Base-by-base conservation (phyloP, 2,329 filamentous ascomycete genomes). In the Hysterium pulicare region DNA sequence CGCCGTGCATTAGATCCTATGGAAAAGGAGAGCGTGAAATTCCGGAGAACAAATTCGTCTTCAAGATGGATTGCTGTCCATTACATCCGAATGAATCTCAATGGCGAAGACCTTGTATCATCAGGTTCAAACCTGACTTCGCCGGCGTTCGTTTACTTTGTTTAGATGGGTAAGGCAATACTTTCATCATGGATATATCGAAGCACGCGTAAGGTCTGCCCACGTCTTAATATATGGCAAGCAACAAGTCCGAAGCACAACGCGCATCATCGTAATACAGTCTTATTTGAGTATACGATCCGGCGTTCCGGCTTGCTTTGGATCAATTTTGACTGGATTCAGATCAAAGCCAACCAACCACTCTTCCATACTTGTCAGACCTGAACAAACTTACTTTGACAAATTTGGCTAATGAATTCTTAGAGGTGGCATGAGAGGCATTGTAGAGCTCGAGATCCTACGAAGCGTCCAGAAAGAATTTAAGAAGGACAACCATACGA, bases 341-440 rank as follows among this genome's bases (percentile, higher is more conserved):
- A n/a, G n/a, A n/a, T n/a, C n/a, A n/a, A n/a, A n/a, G n/a, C n/a
- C n/a, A n/a, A n/a, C n/a, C n/a, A n/a, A n/a, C n/a, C n/a, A n/a
- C n/a, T n/a, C n/a, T n/a, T n/a, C n/a, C n/a, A n/a, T n/a, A n/a
- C n/a, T n/a, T n/a, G n/a, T n/a, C n/a, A n/a, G n/a, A n/a, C n/a
- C n/a, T n/a, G n/a, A n/a, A n/a, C n/a, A n/a, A n/a, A n/a, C n/a
- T n/a, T n/a, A n/a, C n/a, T n/a, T n/a, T n/a, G n/a, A n/a, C n/a
- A n/a, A n/a, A n/a, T n/a, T n/a, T n/a, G n/a, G n/a, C n/a, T n/a
- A n/a, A n/a, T n/a, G n/a, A n/a, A n/a, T n/a, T n/a, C n/a, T n/a
- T n/a, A 73, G 70, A 3, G 73, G 72, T 11, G 72, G 72, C 2
- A 66, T 75, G 31, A 58, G 71, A 35, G 71, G 71, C 2, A 71